phyloP scores from a whole-genome alignment of 2,329 filamentous ascomycete species.

The Rutstroemia sp. region DNA sequence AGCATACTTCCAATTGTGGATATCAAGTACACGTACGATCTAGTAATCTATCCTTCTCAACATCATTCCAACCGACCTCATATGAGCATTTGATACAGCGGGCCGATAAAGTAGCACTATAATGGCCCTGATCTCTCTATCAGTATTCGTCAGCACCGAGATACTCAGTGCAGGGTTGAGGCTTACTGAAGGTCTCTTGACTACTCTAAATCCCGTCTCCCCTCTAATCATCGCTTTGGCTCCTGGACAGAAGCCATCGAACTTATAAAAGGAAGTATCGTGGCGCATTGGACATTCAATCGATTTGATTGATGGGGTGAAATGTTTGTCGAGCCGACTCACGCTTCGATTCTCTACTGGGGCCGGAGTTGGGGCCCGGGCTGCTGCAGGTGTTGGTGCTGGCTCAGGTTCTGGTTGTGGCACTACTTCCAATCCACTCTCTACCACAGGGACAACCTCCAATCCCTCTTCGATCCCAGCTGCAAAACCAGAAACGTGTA shows the following conservation, averaged over 20 bases:
- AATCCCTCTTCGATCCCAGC: constrained; percentile 21
- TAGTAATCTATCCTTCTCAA: constrained; percentile 25
- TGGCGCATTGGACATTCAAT: constrained; percentile 24
- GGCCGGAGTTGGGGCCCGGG: neutral
- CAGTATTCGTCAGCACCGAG: constrained; percentile 12
- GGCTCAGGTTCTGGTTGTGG: neutral
- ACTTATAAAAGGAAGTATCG: constrained; percentile 27
- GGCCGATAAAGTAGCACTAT: constrained; percentile 23
- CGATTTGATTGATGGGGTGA: constrained; percentile 20
- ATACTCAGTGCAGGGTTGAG: neutral
- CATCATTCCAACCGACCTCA: constrained; percentile 26
- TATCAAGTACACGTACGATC: constrained; percentile 12
- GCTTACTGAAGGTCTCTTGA: constrained; percentile 26
- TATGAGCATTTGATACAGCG: constrained; percentile 27
- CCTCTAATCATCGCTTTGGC: constrained; percentile 23
- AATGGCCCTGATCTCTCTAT: constrained; percentile 22
- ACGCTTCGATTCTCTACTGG: neutral
- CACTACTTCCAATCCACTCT: constrained; percentile 8
- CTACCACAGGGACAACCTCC: constrained; percentile 15
- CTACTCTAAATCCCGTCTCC: constrained; percentile 25
- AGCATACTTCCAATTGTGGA: neutral
- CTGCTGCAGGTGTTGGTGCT: neutral
- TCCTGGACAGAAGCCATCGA: constrained; percentile 28
- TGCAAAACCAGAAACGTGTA: constrained; percentile 19
- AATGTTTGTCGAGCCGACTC: constrained; percentile 12